A percentile compares a stretch with the other conserved stretches of the same genome.
Evolutionary conservation across 352 stramenopile genomes (phyloP).

Genomic region (Pythium aquatile): DNA sequence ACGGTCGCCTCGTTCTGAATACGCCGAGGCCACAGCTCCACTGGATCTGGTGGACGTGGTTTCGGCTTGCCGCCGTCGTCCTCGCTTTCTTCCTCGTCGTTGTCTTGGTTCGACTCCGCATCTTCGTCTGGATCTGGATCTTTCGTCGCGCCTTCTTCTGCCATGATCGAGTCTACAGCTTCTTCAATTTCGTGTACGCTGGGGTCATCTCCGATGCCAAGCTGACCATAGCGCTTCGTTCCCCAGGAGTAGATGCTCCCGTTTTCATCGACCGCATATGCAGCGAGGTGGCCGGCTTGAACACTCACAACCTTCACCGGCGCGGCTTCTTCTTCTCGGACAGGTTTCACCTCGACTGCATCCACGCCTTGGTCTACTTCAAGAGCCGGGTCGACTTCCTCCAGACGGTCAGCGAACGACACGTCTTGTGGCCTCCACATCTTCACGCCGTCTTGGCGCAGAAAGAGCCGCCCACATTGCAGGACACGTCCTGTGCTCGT

Average conservation of each 20-base stretch:
- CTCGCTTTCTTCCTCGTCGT: background rate
- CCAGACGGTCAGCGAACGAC: background rate
- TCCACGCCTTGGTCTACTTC: background rate
- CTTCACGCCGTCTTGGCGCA: conserved; percentile 47
- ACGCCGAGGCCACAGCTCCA: conserved; percentile 7
- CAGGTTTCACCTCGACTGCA: conserved; percentile 3
- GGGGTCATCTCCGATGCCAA: conserved; percentile 29
- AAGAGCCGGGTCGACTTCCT: background rate
- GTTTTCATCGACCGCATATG: conserved; percentile 53
- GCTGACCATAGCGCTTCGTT: conserved; percentile 46
- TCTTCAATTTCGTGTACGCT: background rate
- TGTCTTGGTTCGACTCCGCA: background rate
- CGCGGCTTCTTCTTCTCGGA: background rate
- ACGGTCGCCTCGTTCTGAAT: conserved; percentile 11
- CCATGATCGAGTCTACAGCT: background rate
- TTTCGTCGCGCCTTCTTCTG: background rate
- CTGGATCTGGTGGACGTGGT: conserved; percentile 11
- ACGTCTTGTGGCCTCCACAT: conserved; percentile 57
- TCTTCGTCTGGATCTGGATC: background rate
- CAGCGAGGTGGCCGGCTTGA: conserved; percentile 49
- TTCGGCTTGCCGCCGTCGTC: background rate
- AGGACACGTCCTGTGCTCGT: conserved; percentile 43
- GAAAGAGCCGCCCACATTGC: conserved; percentile 51
- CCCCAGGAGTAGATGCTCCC: conserved; percentile 63
- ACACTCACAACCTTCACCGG: conserved; percentile 33